Percentiles rank a stretch among this genome's conserved stretches.
phyloP scores from a whole-genome alignment of 106 monocot genomes.

The Phalaenopsis aphrodite region DNA sequence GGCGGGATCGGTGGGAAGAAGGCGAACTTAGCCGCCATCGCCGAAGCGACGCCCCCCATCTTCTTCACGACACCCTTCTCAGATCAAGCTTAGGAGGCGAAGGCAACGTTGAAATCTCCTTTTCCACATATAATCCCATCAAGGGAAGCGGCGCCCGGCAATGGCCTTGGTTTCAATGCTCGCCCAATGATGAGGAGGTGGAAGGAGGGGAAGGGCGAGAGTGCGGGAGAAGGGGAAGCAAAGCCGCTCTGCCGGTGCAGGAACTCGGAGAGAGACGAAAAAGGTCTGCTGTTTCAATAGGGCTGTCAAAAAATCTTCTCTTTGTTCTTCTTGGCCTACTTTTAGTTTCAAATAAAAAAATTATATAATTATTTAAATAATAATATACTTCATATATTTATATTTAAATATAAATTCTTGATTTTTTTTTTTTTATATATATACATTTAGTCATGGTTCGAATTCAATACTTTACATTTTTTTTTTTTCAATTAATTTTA shows the following conservation, averaged over 20 bases:
- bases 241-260: neutral
- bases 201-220: neutral
- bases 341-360: no score
- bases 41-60: slow-evolving; percentile 71
- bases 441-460: no score
- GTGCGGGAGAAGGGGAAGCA: neutral
- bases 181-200: neutral
- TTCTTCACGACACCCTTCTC: neutral
- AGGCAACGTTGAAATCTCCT: neutral
- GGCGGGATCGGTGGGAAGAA: slow-evolving; percentile 77
- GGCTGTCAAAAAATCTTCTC: no score
- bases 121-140: neutral
- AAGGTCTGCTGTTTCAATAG: no score
- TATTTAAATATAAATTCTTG: no score
- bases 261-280: neutral
- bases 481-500: no score
- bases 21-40: slow-evolving; percentile 75
- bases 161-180: neutral
- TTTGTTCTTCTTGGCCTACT: no score
- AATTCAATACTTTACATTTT: no score
- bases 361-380: no score
- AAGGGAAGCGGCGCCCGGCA: neutral
- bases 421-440: no score
- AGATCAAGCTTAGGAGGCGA: neutral
- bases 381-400: no score